These are phyloP conservation scores for Takashimella koratensis DNA, from an alignment of 1,284 basidiomycete species.

Conservation along the genomic window DNA sequence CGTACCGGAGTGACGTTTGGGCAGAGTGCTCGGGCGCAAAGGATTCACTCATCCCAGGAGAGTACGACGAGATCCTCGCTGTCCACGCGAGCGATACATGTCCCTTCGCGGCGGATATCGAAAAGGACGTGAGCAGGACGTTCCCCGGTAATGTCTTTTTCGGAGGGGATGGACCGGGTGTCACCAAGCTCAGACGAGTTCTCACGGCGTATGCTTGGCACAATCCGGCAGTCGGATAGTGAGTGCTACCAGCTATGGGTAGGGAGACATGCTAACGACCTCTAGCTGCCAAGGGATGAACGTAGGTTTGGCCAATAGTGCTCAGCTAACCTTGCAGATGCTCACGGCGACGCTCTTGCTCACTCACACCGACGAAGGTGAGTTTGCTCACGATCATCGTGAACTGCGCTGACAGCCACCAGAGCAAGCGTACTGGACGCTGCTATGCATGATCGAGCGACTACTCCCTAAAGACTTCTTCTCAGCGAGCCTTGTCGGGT, in stretches of 20 bases:
- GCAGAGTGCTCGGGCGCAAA: constrained; percentile 83
- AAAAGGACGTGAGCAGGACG: constrained; percentile 84
- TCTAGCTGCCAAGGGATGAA: constrained; percentile 83
- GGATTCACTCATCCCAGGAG: constrained; percentile 86
- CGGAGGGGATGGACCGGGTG: constrained; percentile 74
- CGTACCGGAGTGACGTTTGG: constrained; percentile 74
- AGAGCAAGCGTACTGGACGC: constrained; percentile 96
- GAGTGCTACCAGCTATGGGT: constrained; percentile 3
- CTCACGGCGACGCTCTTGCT: constrained; percentile 88
- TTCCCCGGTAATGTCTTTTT: constrained; percentile 98
- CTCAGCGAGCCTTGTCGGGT: constrained; percentile 75
- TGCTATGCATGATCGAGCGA: constrained; percentile 81
- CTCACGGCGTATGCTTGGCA: constrained; percentile 86
- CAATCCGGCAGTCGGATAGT: constrained; percentile 76
- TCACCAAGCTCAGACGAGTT: constrained; percentile 83
- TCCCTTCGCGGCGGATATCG: constrained; percentile 73
- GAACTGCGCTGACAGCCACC: constrained; percentile 49
- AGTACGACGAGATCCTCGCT: constrained; percentile 77
- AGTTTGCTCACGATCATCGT: background rate
- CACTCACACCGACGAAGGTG: constrained; percentile 63
- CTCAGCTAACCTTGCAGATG: constrained; percentile 24
- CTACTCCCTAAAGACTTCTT: constrained; percentile 80
- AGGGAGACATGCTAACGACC: background rate
- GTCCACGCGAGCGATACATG: constrained; percentile 57
- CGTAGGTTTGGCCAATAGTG: constrained; percentile 56